Base-by-base conservation (phyloP, 352 stramenopile species). In the Phytophthora pisi region DNA sequence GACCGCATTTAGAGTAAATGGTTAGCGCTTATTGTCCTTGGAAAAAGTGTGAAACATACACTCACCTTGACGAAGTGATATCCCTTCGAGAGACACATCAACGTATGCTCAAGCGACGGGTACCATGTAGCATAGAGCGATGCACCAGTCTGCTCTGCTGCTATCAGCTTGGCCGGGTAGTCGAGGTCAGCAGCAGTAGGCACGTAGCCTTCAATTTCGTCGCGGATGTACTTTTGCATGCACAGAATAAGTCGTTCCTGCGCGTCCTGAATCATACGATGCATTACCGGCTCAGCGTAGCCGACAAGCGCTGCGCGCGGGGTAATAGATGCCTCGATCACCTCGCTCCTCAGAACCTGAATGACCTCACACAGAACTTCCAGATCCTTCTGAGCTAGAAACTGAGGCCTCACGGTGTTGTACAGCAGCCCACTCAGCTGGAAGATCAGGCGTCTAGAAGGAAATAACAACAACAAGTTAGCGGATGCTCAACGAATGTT, bases 51-150 rank as follows among this genome's bases (percentile, higher is more conserved):
- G 5, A 24, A 30, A 18, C 10, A 18, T 38, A 51, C 6, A 24
- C 73, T 23, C 72, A 92, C 84, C 63, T 95, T 90, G 28, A 96
- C 79, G 34, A 88, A 93, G 47, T 88, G 86, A 62, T 96, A 96
- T 8, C 92, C 81, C 61, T 93, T 92, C 24, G 88, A 94, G n/a
- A 96, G 57, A 64, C 84, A 93, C 58, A 91, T 74, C n/a, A 96
- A 54, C 11, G 88, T 96, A 64, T 90, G 82, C 70, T 96, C 86
- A 1, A 96, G 75, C 16, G 88, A 75, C 11, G 88, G 88, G 66
- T 94, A 96, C 88, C 88, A 96, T 16, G 85, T 93, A 6, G 86
- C 80, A 66, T 96, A 96, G 30, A 93, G 67, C 23, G 75, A 77
- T 20, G 65, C 66, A 24, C 64, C 64, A 0, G 75, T 52, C 20